Conservation (phyloP, 176 grass and related monocot species). For the maize (Zea mays) region Zm-B73-REFERENCE-NAM-5.0 NC_050100.1:212071001-212071500, state of each 20-base stretch:
- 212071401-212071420: constrained; percentile 54
- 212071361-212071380: constrained; percentile 42
- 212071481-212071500: constrained; percentile 57
- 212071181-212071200: constrained; percentile 55
- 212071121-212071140: constrained; percentile 60
- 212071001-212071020: constrained; percentile 48
- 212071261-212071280: constrained; percentile 36
- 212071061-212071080: constrained; percentile 64
- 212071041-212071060: constrained; percentile 44
- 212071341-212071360: constrained; percentile 74
- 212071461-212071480: constrained; percentile 50
- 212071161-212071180: constrained; percentile 79
- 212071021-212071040: constrained; percentile 76
- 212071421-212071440: constrained; percentile 47
- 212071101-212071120: constrained; percentile 31
- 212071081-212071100: constrained; percentile 75
- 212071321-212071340: constrained; percentile 69
- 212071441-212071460: constrained; percentile 59
- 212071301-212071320: constrained; percentile 53
- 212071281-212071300: constrained; percentile 57
- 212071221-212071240: constrained; percentile 59
- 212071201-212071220: constrained; percentile 51
- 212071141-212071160: constrained; percentile 62
- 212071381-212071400: constrained; percentile 56
- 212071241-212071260: constrained; percentile 62